Evolutionary conservation across 768 basidiomycete species (phyloP).

Genomic region (Lactarius indigo): DNA sequence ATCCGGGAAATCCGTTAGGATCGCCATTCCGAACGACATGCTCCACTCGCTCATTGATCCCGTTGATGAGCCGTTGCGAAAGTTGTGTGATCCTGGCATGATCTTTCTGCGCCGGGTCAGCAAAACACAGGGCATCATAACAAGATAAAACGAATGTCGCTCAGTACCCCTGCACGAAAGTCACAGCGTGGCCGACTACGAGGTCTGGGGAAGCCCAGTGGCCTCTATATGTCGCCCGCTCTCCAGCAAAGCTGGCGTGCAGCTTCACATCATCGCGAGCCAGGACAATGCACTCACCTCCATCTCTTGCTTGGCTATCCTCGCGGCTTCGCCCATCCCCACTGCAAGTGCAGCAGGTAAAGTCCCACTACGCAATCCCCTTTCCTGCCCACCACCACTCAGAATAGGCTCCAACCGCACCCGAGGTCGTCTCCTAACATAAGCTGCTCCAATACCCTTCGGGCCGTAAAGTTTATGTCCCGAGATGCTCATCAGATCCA

Average conservation of each 20-base stretch:
- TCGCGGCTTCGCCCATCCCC: conserved; percentile 91
- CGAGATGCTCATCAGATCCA: conserved; percentile 94
- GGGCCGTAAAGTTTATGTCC: conserved; percentile 99
- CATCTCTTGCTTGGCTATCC: conserved; percentile 92
- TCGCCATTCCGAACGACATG: conserved; percentile 96
- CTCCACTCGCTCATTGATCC: conserved; percentile 80
- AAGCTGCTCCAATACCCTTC: conserved; percentile 92
- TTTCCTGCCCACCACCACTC: conserved; percentile 95
- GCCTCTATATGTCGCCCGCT: conserved; percentile 30
- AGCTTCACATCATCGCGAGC: conserved; percentile 33
- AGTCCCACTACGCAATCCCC: conserved; percentile 93
- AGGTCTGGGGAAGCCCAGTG: conserved; percentile 48
- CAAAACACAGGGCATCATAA: conserved; percentile 30
- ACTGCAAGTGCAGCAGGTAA: conserved; percentile 84
- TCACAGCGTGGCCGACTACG: conserved; percentile 59
- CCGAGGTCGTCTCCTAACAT: conserved; percentile 87
- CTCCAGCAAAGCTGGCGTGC: conserved; percentile 30
- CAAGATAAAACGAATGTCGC: conserved; percentile 15
- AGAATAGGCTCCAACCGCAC: conserved; percentile 94
- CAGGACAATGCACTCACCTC: conserved; percentile 53
- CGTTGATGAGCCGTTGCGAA: conserved; percentile 74
- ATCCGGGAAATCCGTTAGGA: conserved; percentile 87
- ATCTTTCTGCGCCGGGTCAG: conserved; percentile 56
- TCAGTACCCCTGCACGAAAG: conserved; percentile 95
- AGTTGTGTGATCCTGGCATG: conserved; percentile 68